Evolutionary conservation across 2,329 filamentous ascomycete species (phyloP).

Genomic region (Hypoxylon sp.): DNA sequence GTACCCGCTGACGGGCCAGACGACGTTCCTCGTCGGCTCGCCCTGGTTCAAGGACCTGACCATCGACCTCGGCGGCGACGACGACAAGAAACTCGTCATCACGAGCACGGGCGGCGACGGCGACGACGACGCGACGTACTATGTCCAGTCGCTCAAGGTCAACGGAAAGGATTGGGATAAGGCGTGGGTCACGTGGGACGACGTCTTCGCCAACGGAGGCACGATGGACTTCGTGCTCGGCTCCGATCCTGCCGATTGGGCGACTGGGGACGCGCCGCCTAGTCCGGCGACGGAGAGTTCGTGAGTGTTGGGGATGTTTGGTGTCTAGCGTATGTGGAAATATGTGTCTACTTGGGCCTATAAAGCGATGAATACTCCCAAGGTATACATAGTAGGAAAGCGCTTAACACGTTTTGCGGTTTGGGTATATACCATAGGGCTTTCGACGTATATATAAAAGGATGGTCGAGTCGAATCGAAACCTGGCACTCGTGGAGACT

Average conservation of each 20-base stretch:
- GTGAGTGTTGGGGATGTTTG: neutral
- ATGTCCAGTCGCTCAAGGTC: constrained; percentile 71
- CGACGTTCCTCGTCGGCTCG: constrained; percentile 70
- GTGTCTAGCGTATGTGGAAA: neutral
- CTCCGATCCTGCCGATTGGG: constrained; percentile 60
- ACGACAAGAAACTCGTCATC: constrained; percentile 61
- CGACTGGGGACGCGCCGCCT: constrained; percentile 65
- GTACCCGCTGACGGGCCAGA: constrained; percentile 73
- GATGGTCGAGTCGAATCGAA: neutral
- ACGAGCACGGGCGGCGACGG: constrained; percentile 61
- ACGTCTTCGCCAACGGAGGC: constrained; percentile 70
- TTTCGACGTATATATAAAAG: neutral
- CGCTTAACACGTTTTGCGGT: no score
- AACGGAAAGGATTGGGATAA: constrained; percentile 70
- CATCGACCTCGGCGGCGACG: constrained; percentile 63
- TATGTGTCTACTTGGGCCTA: no score
- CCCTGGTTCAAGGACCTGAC: constrained; percentile 69
- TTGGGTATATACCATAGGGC: neutral
- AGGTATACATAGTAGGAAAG: no score
- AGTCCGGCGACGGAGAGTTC: constrained; percentile 57
- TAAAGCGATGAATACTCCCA: no score
- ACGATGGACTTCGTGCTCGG: constrained; percentile 72
- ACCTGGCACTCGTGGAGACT: neutral
- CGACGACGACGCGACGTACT: constrained; percentile 57
- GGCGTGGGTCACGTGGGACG: constrained; percentile 71